Percentiles rank a stretch among this genome's conserved stretches.
Evolutionary conservation across 257 asterid species (phyloP).

Genomic region (Solanum chiquidenum): DNA sequence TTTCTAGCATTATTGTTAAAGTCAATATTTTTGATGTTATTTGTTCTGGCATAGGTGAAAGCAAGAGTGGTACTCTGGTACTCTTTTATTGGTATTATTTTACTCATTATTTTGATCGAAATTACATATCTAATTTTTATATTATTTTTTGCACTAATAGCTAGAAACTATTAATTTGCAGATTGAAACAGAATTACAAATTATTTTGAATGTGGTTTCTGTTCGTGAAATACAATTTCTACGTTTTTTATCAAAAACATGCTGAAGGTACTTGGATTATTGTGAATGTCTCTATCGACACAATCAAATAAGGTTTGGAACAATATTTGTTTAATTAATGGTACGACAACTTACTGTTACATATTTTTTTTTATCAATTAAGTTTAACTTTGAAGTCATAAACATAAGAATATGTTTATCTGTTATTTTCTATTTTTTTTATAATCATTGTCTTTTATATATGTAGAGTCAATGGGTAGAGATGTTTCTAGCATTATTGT

Average conservation of each 20-base stretch:
- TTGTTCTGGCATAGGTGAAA: constrained; percentile 57
- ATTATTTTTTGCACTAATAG: not conserved
- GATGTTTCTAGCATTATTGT: too few relatives aligned
- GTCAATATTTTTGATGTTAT: constrained; percentile 44
- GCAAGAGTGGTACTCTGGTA: constrained; percentile 57
- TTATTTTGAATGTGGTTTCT: constrained; percentile 59
- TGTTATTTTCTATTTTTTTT: too few relatives aligned
- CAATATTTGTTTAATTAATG: too few relatives aligned
- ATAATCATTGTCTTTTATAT: too few relatives aligned
- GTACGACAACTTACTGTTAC: too few relatives aligned
- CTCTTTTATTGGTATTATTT: constrained; percentile 59
- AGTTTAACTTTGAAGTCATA: too few relatives aligned
- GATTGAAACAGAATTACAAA: constrained; percentile 78
- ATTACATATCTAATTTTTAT: not conserved
- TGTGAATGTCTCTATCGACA: constrained; percentile 68
- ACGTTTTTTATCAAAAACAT: constrained; percentile 73
- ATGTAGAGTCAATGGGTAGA: too few relatives aligned
- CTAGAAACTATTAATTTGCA: constrained; percentile 7
- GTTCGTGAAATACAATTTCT: constrained; percentile 49
- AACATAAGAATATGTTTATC: too few relatives aligned
- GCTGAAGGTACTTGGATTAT: constrained; percentile 62
- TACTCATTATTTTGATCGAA: not conserved
- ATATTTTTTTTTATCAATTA: too few relatives aligned
- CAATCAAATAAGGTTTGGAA: constrained; percentile 15
- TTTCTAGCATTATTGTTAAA: constrained; percentile 54